phyloP scores from a whole-genome alignment of 768 basidiomycete genomes.

The Amanita jacksonii region DNA sequence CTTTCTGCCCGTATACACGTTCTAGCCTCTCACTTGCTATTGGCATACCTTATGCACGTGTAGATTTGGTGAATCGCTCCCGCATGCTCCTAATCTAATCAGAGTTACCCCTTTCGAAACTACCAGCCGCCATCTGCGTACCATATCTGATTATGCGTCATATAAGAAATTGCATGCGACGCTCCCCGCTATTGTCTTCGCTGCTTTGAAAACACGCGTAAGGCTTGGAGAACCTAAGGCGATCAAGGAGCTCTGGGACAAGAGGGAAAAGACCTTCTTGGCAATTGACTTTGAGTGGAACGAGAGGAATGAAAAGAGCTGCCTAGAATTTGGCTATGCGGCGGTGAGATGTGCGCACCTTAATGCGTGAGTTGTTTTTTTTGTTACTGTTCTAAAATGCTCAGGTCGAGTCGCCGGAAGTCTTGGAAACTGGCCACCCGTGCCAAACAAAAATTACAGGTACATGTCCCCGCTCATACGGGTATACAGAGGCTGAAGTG shows the following conservation, averaged over 20 bases:
- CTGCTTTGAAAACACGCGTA: conserved; percentile 57
- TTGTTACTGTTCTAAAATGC: too few species aligned
- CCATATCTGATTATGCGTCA: conserved; percentile 52
- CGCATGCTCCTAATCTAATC: conserved; percentile 64
- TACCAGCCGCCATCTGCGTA: conserved; percentile 55
- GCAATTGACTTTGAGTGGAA: conserved; percentile 69
- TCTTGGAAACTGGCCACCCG: conserved; percentile 66
- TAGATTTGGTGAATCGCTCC: conserved; percentile 71
- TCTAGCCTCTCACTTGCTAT: background rate
- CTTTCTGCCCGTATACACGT: background rate
- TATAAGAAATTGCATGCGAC: conserved; percentile 67
- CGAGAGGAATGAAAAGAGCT: conserved; percentile 59
- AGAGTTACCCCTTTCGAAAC: conserved; percentile 63
- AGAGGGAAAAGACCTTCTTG: conserved; percentile 64
- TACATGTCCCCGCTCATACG: conserved; percentile 19
- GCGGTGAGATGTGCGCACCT: conserved; percentile 67
- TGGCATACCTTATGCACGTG: conserved; percentile 5
- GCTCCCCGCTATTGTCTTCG: conserved; percentile 57
- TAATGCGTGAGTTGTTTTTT: conserved; percentile 59
- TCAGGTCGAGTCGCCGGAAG: too few species aligned
- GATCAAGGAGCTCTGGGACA: conserved; percentile 59
- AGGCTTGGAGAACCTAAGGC: conserved; percentile 56
- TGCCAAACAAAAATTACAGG: conserved; percentile 72
- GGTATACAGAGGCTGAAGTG: conserved; percentile 7
- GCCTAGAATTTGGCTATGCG: conserved; percentile 78